Base-by-base conservation (phyloP, 345 rosid genomes). In the Arabidopsis arenosa region DNA sequence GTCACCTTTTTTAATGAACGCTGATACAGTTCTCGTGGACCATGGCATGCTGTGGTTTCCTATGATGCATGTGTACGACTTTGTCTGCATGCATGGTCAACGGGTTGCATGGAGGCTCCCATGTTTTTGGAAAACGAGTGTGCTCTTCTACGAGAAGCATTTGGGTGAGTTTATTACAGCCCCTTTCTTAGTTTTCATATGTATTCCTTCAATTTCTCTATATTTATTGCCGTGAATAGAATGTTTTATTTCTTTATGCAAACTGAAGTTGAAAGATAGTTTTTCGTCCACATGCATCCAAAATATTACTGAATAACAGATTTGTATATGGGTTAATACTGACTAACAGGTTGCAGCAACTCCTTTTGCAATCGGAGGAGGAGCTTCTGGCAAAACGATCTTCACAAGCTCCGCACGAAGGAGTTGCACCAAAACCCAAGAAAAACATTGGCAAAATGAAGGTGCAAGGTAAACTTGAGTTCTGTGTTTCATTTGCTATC, bases 1-100 rank as follows among this genome's bases (percentile, higher is more conserved):
- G 28, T 43, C 47, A 30, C 60, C 5, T 70, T 28, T 28, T 81
- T 68, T 58, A 14, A 7, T 57, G 67, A 66, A 35, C 17, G 70
- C 63, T 59, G 74, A 70, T 66, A 57, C 89, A 95, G 99, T 79
- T 89, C 97, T 59, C 82, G 86, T 35, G 97, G 99, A 47, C 97
- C 97, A 49, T 95, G 99, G 99, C 91, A 92, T 85, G 93, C 93
- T 63, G 93, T 95, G 36, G 81, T 95, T 84, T 90, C 99, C 7
- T 95, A 95, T 80, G 99, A 95, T 80, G 99, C 93, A 66, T 95
- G 97, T 73, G 97, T 92, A 56, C 92, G 97, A 30, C 87, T 95
- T 68, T 95, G 99, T 78, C 99, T 95, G 79, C 91, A 95, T 81
- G 96, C 99, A 44, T 95, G 99, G 99, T 95, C 99, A 53, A 88